Evolutionary conservation across 192 early-diverging fungal genomes (phyloP).

Genomic region (Rhizoclosmatium globosum): DNA sequence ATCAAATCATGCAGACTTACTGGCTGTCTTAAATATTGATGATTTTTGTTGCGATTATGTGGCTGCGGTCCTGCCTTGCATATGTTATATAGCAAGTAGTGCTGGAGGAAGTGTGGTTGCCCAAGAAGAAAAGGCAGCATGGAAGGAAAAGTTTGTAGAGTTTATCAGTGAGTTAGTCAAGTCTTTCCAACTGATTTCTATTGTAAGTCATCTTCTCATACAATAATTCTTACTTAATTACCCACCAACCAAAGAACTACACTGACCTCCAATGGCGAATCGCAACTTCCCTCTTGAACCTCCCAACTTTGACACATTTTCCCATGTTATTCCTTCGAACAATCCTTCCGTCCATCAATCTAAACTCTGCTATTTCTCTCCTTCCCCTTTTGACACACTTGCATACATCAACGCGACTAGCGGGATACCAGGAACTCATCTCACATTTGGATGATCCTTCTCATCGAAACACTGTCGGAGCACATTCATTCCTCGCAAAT

Average conservation of each 20-base stretch:
- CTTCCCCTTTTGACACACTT: neutral
- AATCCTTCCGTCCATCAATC: neutral
- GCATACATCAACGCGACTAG: neutral
- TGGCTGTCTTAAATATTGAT: neutral
- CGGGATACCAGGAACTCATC: conserved; percentile 2
- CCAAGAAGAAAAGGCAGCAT: neutral
- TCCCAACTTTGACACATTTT: conserved; percentile 9
- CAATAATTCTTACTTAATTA: no score
- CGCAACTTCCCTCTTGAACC: neutral
- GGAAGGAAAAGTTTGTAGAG: conserved; percentile 15
- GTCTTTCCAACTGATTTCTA: conserved; percentile 6
- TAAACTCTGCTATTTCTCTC: neutral
- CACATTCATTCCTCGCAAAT: neutral
- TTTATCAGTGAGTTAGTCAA: conserved; percentile 6
- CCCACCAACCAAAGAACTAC: no score
- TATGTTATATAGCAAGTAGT: conserved; percentile 3
- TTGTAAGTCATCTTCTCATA: neutral
- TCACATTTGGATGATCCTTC: neutral
- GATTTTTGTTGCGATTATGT: neutral
- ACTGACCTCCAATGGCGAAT: neutral
- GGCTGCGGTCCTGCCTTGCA: neutral
- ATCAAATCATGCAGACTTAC: neutral
- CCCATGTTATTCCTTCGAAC: neutral
- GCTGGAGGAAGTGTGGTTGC: neutral
- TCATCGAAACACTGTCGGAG: neutral